Conservation (phyloP, 2,329 filamentous ascomycete genomes). For the Zasmidium angulare region DNA sequence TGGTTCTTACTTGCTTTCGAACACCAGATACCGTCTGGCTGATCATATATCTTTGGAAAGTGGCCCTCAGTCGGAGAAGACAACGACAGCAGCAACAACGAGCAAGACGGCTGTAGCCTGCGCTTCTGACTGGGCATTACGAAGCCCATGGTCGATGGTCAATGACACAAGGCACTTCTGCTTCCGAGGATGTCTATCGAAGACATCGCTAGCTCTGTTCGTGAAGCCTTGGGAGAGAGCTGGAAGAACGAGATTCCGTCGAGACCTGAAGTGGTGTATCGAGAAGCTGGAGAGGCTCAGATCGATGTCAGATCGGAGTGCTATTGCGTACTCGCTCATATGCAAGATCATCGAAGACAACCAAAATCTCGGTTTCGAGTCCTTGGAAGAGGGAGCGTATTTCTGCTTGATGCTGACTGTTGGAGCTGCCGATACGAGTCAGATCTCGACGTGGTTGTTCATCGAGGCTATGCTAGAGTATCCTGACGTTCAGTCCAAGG, state of each 20-base stretch:
- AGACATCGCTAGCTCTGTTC: conserved; percentile 5
- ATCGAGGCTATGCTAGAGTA: conserved; percentile 37
- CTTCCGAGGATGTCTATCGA: too few species aligned
- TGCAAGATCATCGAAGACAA: conserved; percentile 13
- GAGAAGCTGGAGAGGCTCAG: conserved; percentile 5
- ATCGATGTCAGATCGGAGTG: not conserved
- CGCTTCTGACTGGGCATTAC: conserved; percentile 1
- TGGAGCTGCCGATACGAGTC: conserved; percentile 10
- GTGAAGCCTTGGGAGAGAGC: conserved; percentile 10
- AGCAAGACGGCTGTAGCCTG: not conserved
- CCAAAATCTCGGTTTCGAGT: conserved; percentile 7
- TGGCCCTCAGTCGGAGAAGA: not conserved
- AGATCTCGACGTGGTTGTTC: conserved; percentile 15
- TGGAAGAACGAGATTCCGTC: conserved; percentile 4
- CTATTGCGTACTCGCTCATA: conserved; percentile 3
- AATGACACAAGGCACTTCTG: too few species aligned
- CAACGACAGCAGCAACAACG: not conserved
- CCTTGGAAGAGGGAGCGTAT: conserved; percentile 11
- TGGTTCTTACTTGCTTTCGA: not conserved
- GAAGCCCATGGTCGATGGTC: too few species aligned
- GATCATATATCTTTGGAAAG: not conserved
- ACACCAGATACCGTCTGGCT: not conserved
- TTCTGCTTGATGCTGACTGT: conserved; percentile 11
- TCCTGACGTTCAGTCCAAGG: conserved; percentile 54
- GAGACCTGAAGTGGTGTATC: conserved; percentile 4